Evolutionary conservation across 495 filamentous ascomycete species (phyloP).

Genomic region (Cudoniella acicularis): DNA sequence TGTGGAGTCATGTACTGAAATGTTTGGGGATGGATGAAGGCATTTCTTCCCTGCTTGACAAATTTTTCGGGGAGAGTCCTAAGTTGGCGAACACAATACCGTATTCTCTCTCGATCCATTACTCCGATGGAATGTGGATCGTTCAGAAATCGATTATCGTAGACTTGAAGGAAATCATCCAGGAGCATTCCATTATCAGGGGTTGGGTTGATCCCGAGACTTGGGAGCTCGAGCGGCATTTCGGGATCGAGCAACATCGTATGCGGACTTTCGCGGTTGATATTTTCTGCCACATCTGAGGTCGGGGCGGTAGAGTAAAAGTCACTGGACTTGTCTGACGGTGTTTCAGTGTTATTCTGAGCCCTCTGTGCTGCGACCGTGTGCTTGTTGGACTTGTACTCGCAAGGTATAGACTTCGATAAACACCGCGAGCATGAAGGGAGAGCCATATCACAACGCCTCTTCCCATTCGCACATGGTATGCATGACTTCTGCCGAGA

Average conservation of each 20-base stretch:
- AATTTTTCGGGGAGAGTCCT: not conserved
- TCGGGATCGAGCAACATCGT: not conserved
- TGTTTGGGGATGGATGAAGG: conserved; percentile 11
- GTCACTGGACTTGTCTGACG: too few species aligned
- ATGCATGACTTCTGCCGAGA: conserved; percentile 8
- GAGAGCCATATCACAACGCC: conserved; percentile 1
- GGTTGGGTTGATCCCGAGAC: not conserved
- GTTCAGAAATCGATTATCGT: not conserved
- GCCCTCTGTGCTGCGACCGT: not conserved
- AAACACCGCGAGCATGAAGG: not conserved
- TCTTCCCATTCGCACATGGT: conserved; percentile 4
- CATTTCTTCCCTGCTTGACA: not conserved
- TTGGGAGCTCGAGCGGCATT: too few species aligned
- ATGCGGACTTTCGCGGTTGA: not conserved
- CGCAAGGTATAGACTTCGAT: not conserved
- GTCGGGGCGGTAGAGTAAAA: too few species aligned
- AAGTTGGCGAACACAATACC: conserved; percentile 1
- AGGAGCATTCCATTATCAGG: not conserved
- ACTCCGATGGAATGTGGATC: not conserved
- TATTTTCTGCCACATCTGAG: too few species aligned
- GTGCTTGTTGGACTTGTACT: not conserved
- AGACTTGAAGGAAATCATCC: not conserved
- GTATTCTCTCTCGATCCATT: conserved; percentile 2
- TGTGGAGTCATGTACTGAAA: not conserved
- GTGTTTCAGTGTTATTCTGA: too few species aligned